Evolutionary conservation across 2,329 filamentous ascomycete species (phyloP).

Genomic region (Gyromitra esculenta): DNA sequence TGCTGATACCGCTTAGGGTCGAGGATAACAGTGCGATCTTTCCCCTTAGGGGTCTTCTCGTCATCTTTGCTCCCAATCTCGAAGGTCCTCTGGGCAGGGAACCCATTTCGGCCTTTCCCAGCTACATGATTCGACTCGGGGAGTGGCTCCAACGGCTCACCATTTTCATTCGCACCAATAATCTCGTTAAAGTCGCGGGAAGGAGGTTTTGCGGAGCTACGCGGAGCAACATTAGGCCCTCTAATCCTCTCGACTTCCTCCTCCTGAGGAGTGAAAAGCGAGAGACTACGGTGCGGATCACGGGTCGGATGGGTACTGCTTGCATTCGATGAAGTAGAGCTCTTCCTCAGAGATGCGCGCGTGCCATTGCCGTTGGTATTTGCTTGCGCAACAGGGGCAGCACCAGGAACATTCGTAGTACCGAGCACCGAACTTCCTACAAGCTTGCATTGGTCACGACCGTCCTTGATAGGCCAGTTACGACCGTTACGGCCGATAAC

Average conservation of each 20-base stretch:
- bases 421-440: conserved; percentile 68
- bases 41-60: conserved; percentile 54
- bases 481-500: conserved; percentile 88
- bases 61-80: conserved; percentile 64
- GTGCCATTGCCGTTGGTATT: conserved; percentile 18
- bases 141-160: conserved; percentile 61
- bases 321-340: conserved; percentile 45
- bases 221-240: conserved; percentile 63
- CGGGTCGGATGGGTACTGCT: conserved; percentile 65
- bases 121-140: conserved; percentile 59
- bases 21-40: conserved; percentile 66
- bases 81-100: conserved; percentile 63
- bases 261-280: conserved; percentile 78
- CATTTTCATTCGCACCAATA: conserved; percentile 63
- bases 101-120: conserved; percentile 58
- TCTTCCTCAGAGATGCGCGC: conserved; percentile 21
- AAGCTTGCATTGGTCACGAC: conserved; percentile 81
- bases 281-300: conserved; percentile 75
- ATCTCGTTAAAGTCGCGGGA: conserved; percentile 77
- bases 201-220: conserved; percentile 72
- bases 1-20: conserved; percentile 84
- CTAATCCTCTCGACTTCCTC: conserved; percentile 66
- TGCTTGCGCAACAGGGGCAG: conserved; percentile 1
- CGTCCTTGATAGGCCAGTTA: conserved; percentile 95
- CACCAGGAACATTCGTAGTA: conserved; percentile 22